Conservation (phyloP, 352 stramenopile species). For the Aphanomyces cochlioides region DNA sequence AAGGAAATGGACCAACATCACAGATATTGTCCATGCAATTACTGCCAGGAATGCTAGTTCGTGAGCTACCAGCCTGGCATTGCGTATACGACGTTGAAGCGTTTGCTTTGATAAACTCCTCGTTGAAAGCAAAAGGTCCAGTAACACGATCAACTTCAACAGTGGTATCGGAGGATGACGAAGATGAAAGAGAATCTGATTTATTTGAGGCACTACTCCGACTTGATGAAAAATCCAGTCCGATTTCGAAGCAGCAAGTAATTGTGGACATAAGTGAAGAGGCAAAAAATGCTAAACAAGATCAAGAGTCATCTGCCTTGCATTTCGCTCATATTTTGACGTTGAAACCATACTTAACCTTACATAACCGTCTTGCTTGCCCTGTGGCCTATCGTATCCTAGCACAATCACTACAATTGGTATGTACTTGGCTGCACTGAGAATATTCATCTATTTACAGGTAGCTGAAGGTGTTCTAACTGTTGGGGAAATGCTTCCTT, state of each 20-base stretch:
- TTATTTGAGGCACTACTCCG: constrained; percentile 75
- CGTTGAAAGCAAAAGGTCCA: constrained; percentile 16
- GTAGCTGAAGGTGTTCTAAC: constrained; percentile 80
- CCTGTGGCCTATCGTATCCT: constrained; percentile 80
- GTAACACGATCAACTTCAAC: not conserved
- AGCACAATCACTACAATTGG: constrained; percentile 75
- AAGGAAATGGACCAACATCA: constrained; percentile 41
- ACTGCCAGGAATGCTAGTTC: constrained; percentile 77
- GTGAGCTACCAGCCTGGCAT: constrained; percentile 81
- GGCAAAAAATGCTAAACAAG: constrained; percentile 64
- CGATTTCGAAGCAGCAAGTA: constrained; percentile 1
- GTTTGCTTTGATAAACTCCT: constrained; percentile 55
- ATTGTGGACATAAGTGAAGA: constrained; percentile 72
- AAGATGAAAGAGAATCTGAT: constrained; percentile 67
- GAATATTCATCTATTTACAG: not conserved
- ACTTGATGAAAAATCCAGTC: constrained; percentile 30
- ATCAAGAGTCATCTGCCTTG: constrained; percentile 38
- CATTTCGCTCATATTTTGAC: constrained; percentile 21
- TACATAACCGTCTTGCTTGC: constrained; percentile 80
- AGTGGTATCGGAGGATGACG: constrained; percentile 54
- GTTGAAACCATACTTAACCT: constrained; percentile 58
- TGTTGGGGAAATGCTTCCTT: constrained; percentile 71
- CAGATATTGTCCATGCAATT: constrained; percentile 37
- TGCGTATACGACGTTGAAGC: constrained; percentile 86
- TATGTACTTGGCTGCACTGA: not conserved